Conservation (phyloP, 179 eudicot species). For the Drosera spatulata region DNA sequence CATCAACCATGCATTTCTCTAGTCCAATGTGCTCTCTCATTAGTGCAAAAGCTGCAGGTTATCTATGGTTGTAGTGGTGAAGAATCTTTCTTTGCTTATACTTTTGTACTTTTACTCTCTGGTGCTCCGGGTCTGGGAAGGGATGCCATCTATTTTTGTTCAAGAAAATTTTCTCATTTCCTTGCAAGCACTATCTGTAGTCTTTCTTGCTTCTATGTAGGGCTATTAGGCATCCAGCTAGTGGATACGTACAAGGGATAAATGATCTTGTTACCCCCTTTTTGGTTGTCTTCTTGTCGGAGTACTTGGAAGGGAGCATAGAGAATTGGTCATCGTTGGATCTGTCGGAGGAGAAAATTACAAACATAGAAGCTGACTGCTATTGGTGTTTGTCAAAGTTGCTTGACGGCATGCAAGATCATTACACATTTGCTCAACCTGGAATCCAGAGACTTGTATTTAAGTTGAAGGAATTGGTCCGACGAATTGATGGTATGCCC, state of each 20-base stretch:
- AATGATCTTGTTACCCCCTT: slow-evolving; percentile 94
- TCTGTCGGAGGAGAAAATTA: slow-evolving; percentile 50
- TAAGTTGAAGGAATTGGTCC: slow-evolving; percentile 84
- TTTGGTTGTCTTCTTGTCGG: slow-evolving; percentile 89
- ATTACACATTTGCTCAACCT: slow-evolving; percentile 98
- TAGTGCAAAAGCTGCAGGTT: too few species aligned
- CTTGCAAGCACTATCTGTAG: background rate
- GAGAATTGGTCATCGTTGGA: slow-evolving; percentile 62
- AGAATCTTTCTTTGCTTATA: too few species aligned
- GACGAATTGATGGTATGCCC: slow-evolving; percentile 76
- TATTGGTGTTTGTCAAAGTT: slow-evolving; percentile 91
- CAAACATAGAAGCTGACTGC: slow-evolving; percentile 87
- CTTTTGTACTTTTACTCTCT: too few species aligned
- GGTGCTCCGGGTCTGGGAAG: too few species aligned
- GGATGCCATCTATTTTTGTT: background rate
- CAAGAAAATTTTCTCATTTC: slow-evolving; percentile 1
- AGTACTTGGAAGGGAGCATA: slow-evolving; percentile 60
- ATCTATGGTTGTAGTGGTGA: too few species aligned
- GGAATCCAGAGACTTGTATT: slow-evolving; percentile 97
- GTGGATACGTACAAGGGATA: slow-evolving; percentile 99
- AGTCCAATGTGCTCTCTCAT: too few species aligned
- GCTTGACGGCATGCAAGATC: slow-evolving; percentile 98
- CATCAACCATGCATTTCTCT: too few species aligned
- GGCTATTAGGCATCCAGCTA: slow-evolving; percentile 98
- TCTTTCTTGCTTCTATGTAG: slow-evolving; percentile 23